phyloP scores from a whole-genome alignment of 169 alveolate species.

The Plasmodium blacklocki region DNA sequence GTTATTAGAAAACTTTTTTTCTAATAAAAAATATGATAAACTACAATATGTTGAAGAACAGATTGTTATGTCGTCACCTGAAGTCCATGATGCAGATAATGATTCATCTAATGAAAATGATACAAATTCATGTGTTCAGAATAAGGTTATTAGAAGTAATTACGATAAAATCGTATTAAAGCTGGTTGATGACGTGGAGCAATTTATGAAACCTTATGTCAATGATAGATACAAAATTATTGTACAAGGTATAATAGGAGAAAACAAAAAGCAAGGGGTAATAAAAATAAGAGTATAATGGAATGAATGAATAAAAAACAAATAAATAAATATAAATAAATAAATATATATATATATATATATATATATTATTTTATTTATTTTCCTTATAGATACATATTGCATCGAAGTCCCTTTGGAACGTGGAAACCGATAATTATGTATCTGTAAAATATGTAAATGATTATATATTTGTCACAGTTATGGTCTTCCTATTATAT shows the following conservation, averaged over 20 bases:
- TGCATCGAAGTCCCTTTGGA: conserved; percentile 76
- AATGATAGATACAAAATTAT: conserved; percentile 71
- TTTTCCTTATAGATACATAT: conserved; percentile 55
- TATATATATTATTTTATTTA: conserved; percentile 2
- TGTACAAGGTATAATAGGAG: conserved; percentile 69
- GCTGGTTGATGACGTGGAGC: conserved; percentile 63
- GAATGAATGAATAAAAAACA: not conserved
- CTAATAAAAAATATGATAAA: conserved; percentile 26
- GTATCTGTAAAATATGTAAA: conserved; percentile 71
- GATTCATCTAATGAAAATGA: conserved; percentile 67
- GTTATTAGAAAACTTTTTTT: conserved; percentile 49
- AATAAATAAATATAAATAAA: conserved; percentile 3
- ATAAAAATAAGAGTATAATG: not conserved
- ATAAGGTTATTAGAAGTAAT: conserved; percentile 43
- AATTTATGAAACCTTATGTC: conserved; percentile 69
- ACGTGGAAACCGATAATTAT: conserved; percentile 73
- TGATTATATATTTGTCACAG: conserved; percentile 66
- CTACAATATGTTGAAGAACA: conserved; percentile 39
- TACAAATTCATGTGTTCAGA: conserved; percentile 22
- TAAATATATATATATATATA: conserved; percentile 1
- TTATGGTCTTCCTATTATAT: conserved; percentile 70
- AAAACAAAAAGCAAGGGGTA: conserved; percentile 75
- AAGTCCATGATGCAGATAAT: conserved; percentile 4
- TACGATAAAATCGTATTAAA: conserved; percentile 62
- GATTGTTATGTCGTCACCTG: not conserved